Base-by-base conservation (phyloP, 1,139 yeast genomes). In the Kurtzmaniella quercitrusa region DNA sequence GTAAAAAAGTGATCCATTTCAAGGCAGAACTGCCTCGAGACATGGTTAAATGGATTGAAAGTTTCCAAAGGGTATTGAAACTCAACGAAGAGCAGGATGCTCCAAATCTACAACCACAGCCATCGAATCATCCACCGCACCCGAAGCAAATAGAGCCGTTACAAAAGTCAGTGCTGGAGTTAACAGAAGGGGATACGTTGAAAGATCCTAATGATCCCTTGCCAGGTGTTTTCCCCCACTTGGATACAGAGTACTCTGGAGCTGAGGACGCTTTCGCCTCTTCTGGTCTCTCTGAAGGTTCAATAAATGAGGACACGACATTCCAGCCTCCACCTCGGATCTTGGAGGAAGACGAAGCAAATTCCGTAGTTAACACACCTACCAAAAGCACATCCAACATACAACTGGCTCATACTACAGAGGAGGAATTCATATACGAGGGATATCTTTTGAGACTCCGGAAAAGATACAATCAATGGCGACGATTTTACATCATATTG, bases 391-490 rank as follows among this genome's bases (percentile, higher is more conserved):
- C n/a, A 10, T 7, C 25, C 14, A 31, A 31, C 18, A 9, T 31
- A 9, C 16, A 16, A 14, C 18, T 16, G 16, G 10, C 36, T 12
- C 16, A 31, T 9, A 31, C 36, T 10, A 23, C 16, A 10, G 57
- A 29, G 44, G 79, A 75, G 48, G 68, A 65, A 41, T 57, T 67
- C 6, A 60, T 77, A 15, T 69, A 69, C 41, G 59, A 63, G 44
- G 82, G 83, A 0, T 59, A 63, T 40, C 51, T 77, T 16, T 52
- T 65, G 33, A 57, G 77, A 4, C 59, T 75, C 16, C 64, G 66
- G 42, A 71, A 69, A 41, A 55, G 69, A 11, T 72, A 71, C 54
- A 73, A 68, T 49, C 77, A 77, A 49, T 77, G 82, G 82, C 70
- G 65, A 39, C 59, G 59, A 44, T 65, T 67, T 47, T 73, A 70